Evolutionary conservation across 2,329 filamentous ascomycete genomes (phyloP).

Genomic region (Penicillium corylophilum): DNA sequence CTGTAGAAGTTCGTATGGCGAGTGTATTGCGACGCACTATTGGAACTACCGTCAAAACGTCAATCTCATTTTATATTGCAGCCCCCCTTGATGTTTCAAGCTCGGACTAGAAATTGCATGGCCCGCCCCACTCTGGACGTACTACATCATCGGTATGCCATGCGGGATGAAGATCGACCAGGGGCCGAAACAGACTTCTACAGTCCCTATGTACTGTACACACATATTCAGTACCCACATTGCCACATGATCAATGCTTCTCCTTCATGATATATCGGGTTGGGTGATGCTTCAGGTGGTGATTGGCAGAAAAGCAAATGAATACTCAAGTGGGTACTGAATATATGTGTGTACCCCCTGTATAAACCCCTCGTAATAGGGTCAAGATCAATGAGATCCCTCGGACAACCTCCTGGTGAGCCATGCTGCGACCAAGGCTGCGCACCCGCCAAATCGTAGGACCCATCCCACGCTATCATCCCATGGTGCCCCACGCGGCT

Average conservation of each 20-base stretch:
- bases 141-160: slow-evolving; percentile 12
- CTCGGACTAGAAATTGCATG: not conserved
- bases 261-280: too few relatives aligned
- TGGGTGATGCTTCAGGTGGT: too few relatives aligned
- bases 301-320: too few relatives aligned
- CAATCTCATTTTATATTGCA: slow-evolving; percentile 1
- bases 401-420: slow-evolving; percentile 69
- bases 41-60: not conserved
- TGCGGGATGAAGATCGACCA: not conserved
- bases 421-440: slow-evolving; percentile 73
- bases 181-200: not conserved
- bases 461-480: slow-evolving; percentile 88
- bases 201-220: too few relatives aligned
- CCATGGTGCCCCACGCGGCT: slow-evolving; percentile 77
- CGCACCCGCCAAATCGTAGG: slow-evolving; percentile 76
- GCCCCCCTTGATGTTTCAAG: slow-evolving; percentile 4
- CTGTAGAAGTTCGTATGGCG: not conserved
- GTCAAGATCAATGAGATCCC: slow-evolving; percentile 36
- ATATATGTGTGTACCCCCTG: too few relatives aligned
- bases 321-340: too few relatives aligned
- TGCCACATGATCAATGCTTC: too few relatives aligned
- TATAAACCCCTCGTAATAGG: not conserved
- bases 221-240: too few relatives aligned
- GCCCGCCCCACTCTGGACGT: slow-evolving; percentile 10
- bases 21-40: not conserved